Base-by-base conservation (phyloP, 1,284 basidiomycete species). In the Ceratobasidium theobromae region DNA sequence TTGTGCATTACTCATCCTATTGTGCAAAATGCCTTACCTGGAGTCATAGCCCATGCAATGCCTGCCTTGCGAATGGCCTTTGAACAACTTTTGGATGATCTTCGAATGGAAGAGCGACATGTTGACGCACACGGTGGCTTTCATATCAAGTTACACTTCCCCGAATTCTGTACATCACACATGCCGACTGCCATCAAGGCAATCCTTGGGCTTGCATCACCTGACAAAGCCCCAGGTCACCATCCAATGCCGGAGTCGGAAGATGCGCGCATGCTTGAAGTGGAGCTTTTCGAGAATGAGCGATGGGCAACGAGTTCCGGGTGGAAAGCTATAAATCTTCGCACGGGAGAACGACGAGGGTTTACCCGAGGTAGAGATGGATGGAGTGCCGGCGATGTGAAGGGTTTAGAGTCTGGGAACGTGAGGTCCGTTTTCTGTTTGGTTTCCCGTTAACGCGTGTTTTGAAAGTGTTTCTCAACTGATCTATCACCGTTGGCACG, bases 241-340 rank as follows among this genome's bases (percentile, higher is more conserved):
- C 51, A 62, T 28, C 18, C 32, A 18, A n/a, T 51, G 23, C 57
- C 57, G 4, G 57, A 62, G n/a, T 46, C 57, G 21, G 57, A 62
- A 30, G 57, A 62, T 28, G 57, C 33, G 12, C 57, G 57, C 5
- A 51, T 62, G 57, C 57, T 82, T 2, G 81, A 86, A 48, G 87
- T 91, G 6, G 86, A 89, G 73, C 73, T 91, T 16, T 91, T 83
- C 79, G 89, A 91, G 78, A 91, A 91, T 74, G 87, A 91, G 73
- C 79, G 89, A 16, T 85, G 82, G 77, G 75, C 67, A 1, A 66
- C 71, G 1, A 32, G 64, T 32, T 9, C 65, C 35, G 46, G 68
- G 48, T 58, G 53, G 58, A 75, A 6, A 77, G 79, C 70, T 88
- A 54, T 72, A 4, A 79, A 85, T 71, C 72, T 91, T 43, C 79